Evolutionary conservation across 2,329 filamentous ascomycete species (phyloP).

Genomic region (Microdochium trichocladiopsis): DNA sequence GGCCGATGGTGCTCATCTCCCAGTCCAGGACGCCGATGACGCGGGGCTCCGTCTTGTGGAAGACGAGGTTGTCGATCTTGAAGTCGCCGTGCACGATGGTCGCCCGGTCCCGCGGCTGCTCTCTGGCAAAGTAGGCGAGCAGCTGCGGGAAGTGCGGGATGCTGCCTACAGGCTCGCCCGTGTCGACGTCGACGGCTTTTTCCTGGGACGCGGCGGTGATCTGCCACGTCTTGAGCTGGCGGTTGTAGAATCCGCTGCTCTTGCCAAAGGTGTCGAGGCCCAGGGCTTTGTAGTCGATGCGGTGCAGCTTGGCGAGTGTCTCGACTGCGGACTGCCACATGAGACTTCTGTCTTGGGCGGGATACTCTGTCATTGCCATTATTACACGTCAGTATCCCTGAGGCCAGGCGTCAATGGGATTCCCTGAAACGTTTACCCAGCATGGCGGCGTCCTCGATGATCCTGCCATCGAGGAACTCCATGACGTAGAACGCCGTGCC

Average conservation of each 20-base stretch:
- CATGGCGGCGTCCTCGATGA: constrained; percentile 79
- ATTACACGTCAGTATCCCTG: background rate
- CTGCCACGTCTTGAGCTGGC: background rate
- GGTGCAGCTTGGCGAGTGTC: constrained; percentile 78
- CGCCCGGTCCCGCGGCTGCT: constrained; percentile 69
- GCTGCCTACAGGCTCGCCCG: constrained; percentile 38
- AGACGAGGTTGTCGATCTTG: constrained; percentile 83
- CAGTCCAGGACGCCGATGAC: constrained; percentile 92
- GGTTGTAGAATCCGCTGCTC: constrained; percentile 67
- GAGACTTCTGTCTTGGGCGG: constrained; percentile 57
- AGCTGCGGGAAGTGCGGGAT: constrained; percentile 78
- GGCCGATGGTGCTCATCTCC: constrained; percentile 96
- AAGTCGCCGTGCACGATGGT: constrained; percentile 87
- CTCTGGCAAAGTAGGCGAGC: constrained; percentile 66
- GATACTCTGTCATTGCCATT: constrained; percentile 8
- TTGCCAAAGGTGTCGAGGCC: constrained; percentile 68
- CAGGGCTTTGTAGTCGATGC: constrained; percentile 57
- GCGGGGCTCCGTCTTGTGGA: constrained; percentile 76
- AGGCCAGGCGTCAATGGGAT: background rate
- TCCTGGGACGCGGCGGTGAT: background rate
- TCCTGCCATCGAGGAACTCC: constrained; percentile 88
- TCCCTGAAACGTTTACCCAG: constrained; percentile 46
- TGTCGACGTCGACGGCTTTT: background rate
- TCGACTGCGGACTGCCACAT: constrained; percentile 82
- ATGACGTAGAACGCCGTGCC: constrained; percentile 94